phyloP scores from a whole-genome alignment of 2,329 filamentous ascomycete species.

The Phoma sp. region DNA sequence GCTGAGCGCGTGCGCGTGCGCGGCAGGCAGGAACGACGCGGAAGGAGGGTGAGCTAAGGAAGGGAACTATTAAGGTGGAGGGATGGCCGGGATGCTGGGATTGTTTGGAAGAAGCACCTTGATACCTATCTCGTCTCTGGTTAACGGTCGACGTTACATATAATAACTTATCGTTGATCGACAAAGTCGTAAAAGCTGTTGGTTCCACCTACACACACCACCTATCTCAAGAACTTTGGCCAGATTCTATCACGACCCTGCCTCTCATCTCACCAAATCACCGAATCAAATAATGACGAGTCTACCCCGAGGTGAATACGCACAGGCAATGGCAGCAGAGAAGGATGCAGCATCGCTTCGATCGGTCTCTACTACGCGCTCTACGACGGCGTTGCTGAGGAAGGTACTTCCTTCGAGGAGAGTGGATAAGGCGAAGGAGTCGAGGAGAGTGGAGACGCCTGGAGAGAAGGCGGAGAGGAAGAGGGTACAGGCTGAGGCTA shows the following conservation, averaged over 20 bases:
- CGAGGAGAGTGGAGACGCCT: conserved; percentile 9
- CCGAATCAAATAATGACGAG: conserved; percentile 5
- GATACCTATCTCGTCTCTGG: background rate
- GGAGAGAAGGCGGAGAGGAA: conserved; percentile 20
- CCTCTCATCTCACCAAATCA: too few species aligned
- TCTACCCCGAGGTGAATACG: background rate
- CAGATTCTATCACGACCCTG: too few species aligned
- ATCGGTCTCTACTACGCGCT: conserved; percentile 33
- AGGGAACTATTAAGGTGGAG: too few species aligned
- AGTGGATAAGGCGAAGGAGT: conserved; percentile 1
- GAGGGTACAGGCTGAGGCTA: conserved; percentile 25
- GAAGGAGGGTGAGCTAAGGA: background rate
- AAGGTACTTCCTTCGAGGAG: conserved; percentile 26
- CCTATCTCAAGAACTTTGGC: too few species aligned
- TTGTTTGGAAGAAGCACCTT: background rate
- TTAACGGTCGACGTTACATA: background rate
- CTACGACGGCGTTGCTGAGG: conserved; percentile 31
- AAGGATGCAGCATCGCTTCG: conserved; percentile 25
- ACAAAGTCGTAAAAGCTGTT: too few species aligned
- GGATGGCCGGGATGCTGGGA: background rate
- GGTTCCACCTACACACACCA: too few species aligned
- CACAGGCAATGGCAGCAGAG: conserved; percentile 2
- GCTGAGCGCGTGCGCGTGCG: background rate
- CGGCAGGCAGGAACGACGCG: background rate
- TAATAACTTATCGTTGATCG: background rate